phyloP scores from a whole-genome alignment of 768 basidiomycete species.

The Auriscalpium microsporum region DNA sequence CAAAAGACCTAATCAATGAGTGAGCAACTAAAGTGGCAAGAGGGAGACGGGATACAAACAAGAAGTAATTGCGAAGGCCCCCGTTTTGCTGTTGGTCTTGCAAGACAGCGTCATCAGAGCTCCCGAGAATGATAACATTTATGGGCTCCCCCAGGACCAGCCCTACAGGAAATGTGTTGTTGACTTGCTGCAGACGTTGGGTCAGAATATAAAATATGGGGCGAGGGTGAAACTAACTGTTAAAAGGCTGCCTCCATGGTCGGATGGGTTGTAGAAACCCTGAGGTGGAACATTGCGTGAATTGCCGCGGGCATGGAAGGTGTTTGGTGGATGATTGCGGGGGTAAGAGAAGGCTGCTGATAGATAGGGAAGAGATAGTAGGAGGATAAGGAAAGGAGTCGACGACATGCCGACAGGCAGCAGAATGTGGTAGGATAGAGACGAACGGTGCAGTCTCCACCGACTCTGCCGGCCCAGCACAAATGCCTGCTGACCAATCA shows the following conservation, averaged over 20 bases:
- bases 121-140: conserved; percentile 71
- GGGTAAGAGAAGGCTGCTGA: conserved; percentile 7
- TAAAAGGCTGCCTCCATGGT: conserved; percentile 57
- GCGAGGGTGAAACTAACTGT: conserved; percentile 43
- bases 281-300: conserved; percentile 29
- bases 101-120: conserved; percentile 65
- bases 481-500: too few species aligned
- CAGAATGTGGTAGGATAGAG: conserved; percentile 4
- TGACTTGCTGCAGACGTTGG: background rate
- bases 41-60: conserved; percentile 38
- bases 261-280: conserved; percentile 54
- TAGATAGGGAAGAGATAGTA: conserved; percentile 24
- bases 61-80: conserved; percentile 73
- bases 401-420: conserved; percentile 22
- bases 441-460: background rate
- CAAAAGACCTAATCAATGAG: conserved; percentile 44
- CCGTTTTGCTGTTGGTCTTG: conserved; percentile 51
- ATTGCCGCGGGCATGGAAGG: conserved; percentile 15
- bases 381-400: conserved; percentile 21
- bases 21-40: background rate
- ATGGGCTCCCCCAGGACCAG: conserved; percentile 55
- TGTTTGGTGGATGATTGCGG: conserved; percentile 11
- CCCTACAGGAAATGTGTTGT: background rate
- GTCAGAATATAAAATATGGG: background rate
- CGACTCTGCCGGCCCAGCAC: too few species aligned